Base-by-base conservation (phyloP, 805 yeast genomes). In the Ogataea philodendri region DNA sequence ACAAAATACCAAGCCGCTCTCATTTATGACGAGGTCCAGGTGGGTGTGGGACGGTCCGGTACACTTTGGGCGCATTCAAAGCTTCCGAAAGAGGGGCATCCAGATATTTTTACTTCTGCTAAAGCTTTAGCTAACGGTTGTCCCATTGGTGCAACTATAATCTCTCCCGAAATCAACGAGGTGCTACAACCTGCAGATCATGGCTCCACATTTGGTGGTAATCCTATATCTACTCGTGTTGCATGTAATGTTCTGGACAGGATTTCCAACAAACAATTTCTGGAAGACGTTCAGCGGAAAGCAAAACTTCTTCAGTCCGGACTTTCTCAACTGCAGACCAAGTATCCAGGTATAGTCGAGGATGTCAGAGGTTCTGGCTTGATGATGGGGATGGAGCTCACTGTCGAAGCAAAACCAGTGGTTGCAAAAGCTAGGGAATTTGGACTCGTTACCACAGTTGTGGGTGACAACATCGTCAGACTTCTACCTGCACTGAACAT, bases 131-230 rank as follows among this genome's bases (percentile, higher is more conserved):
- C 97, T 42, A 93, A 90, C 57, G 98, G 98, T 9, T 86, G 76
- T 68, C 98, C 98, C 19, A 82, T 93, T 49, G 96, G 94, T 36
- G 98, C 97, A 5, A 84, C 95, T 2, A 74, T 93, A 74, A 78
- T 90, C 39, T 76, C 85, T 36, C 93, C 86, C 46, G 71, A 75
- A 32, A 83, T 93, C 15, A 95, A 88, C 55, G 60, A 67, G 9
- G 76, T 69, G 2, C 66, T 93, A 48, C 69, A 77, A 39, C 90
- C 86, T 15, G 98, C 98, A 39, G 98, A 93, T 57, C 98, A 90
- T 59, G 98, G 98, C 38, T 90, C 97, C 3, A 90, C 98, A 0
- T 90, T 82, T 57, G 97, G 98, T 45, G 98, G 98, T 37, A 93
- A 93, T 60, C 97, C 97, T 36, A 67, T 93, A 45, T 97, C 88